Evolutionary conservation across 1,284 basidiomycete genomes (phyloP).

Genomic region (Quambalaria eucalypti): DNA sequence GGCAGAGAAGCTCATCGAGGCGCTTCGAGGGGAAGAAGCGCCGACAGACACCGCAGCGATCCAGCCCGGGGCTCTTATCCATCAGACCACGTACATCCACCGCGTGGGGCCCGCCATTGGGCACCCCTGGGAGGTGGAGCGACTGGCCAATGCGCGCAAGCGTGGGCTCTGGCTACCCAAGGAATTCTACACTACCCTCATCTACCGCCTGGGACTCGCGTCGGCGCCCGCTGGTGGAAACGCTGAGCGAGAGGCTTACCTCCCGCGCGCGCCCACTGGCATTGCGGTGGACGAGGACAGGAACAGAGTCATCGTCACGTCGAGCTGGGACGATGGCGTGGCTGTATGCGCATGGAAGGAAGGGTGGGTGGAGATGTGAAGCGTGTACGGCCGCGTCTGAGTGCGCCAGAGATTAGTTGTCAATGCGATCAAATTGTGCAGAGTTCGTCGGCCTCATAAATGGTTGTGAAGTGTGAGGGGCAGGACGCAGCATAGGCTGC

Average conservation of each 20-base stretch:
- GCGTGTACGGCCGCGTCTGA: no score
- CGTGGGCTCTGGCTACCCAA: conserved; percentile 10
- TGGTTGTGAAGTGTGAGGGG: no score
- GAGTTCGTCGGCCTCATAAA: no score
- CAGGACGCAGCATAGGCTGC: no score
- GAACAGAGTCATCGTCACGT: neutral
- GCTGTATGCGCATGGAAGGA: neutral
- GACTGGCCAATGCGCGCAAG: neutral
- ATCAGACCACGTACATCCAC: conserved; percentile 8
- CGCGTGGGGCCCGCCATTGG: conserved; percentile 2
- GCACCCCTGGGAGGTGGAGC: conserved; percentile 11
- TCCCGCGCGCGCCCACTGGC: neutral
- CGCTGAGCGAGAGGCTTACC: no score
- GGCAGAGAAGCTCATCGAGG: neutral
- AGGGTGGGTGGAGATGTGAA: neutral
- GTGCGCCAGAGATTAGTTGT: no score
- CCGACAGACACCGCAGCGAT: neutral
- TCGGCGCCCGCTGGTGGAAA: neutral
- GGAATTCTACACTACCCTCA: conserved; percentile 3
- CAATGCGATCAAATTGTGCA: no score
- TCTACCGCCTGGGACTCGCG: neutral
- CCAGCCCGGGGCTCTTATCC: neutral
- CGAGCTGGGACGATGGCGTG: neutral
- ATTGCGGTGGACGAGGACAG: conserved; percentile 1
- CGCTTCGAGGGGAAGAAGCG: neutral